A percentile compares a stretch with the other conserved stretches of the same genome.
Evolutionary conservation across 352 stramenopile genomes (phyloP).

Genomic region (Globisporangium canariense): DNA sequence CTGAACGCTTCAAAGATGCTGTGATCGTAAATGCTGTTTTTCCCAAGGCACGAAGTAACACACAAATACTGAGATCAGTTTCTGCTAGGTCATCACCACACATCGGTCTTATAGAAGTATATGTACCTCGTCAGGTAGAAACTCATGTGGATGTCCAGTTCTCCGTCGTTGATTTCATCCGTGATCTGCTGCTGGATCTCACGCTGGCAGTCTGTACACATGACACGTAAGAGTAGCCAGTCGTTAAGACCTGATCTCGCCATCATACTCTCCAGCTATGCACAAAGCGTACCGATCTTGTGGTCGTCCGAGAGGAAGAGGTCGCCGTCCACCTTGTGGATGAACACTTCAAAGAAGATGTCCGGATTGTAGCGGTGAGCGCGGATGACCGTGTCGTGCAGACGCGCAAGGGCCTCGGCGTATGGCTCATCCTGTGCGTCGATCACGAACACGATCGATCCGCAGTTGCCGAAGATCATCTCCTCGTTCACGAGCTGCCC

Average conservation of each 20-base stretch:
- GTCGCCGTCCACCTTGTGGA: slow-evolving; percentile 99
- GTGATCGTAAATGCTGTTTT: slow-evolving; percentile 90
- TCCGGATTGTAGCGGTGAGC: slow-evolving; percentile 92
- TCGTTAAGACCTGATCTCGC: background rate
- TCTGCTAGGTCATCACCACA: background rate
- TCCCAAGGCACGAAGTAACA: background rate
- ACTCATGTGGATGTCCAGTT: slow-evolving; percentile 91
- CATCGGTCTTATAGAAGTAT: background rate
- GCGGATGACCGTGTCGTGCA: slow-evolving; percentile 87
- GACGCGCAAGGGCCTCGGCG: slow-evolving; percentile 77
- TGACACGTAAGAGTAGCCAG: background rate
- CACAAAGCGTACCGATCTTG: slow-evolving; percentile 86
- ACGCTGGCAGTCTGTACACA: slow-evolving; percentile 89
- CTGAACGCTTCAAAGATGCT: slow-evolving; percentile 97
- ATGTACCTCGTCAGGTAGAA: slow-evolving; percentile 85
- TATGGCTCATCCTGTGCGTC: slow-evolving; percentile 96
- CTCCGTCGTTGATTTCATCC: slow-evolving; percentile 93
- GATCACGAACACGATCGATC: slow-evolving; percentile 96
- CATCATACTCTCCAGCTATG: background rate
- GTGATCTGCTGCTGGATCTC: slow-evolving; percentile 98
- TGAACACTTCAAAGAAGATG: slow-evolving; percentile 98
- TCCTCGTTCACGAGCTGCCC: slow-evolving; percentile 88
- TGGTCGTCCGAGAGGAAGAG: slow-evolving; percentile 98
- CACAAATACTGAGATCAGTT: background rate
- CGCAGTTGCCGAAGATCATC: slow-evolving; percentile 90